Base-by-base conservation (phyloP, 2,329 filamentous ascomycete species). In the Xylaria sp. region DNA sequence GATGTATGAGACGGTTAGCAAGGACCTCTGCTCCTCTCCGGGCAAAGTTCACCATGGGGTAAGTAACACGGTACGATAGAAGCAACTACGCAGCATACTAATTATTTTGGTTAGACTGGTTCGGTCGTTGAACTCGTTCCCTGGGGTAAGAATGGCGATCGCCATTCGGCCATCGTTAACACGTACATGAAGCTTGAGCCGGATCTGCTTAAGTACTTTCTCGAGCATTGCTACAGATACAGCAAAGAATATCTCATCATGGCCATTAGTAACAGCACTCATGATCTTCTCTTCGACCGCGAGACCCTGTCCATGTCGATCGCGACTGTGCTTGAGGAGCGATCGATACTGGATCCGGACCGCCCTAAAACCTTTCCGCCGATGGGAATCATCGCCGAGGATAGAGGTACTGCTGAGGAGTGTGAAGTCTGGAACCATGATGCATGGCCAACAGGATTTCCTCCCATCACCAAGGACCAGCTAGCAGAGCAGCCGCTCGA, bases 131-230 rank as follows among this genome's bases (percentile, higher is more conserved):
- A 77, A 41, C 72, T 74, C 23, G 69, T 77, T 23, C 76, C 75
- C 4, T 78, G 78, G 77, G 76, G 77, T 20, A 66, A 63, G 34
- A 73, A 73, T 18, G 74, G 76, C 5, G 72, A 73, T 10, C 75
- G 75, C 12, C 79, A 81, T 62, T 70, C 72, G 18, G 69, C 67
- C 15, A 78, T 81, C 46, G 77, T 82, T 25, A 74, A 74, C 18
- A 83, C 82, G 0, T 78, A 82, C 69, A 75, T 84, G 73, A 88
- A 88, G 77, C 80, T 88, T 8, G 79, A 81, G 4, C 87, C 87
- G 0, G 76, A 81, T 12, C 80, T 86, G 64, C 80, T 89, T n/a
- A 81, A 86, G 70, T 78, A 84, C 68, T 81, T 87, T 65, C 81
- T 88, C 52, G 80, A 83, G 34, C 81, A 83, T 63, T 81, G 82